These are phyloP conservation scores for Rhynchosporium agropyri DNA, from an alignment of 2,329 filamentous ascomycete species.

Conservation along the genomic window DNA sequence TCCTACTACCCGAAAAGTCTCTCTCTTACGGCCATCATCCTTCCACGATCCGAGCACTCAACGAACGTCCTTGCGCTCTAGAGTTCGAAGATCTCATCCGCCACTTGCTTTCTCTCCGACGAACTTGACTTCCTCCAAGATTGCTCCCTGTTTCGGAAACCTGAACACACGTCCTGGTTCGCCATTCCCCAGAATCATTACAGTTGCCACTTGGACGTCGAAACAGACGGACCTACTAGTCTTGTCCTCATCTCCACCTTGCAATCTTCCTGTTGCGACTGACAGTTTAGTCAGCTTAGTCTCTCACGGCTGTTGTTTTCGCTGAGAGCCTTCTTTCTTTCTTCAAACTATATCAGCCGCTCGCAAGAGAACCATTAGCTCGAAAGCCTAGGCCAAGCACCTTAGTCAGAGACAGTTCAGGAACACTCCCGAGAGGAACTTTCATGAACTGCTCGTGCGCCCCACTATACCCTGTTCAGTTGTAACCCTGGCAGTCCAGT, in stretches of 20 bases:
- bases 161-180: constrained; percentile 30
- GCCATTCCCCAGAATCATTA: constrained; percentile 26
- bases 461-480: constrained; percentile 36
- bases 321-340: constrained; percentile 34
- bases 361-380: constrained; percentile 33
- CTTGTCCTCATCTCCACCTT: constrained; percentile 28
- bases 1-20: not conserved
- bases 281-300: constrained; percentile 33
- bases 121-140: constrained; percentile 34
- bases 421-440: constrained; percentile 24
- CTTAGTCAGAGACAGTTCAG: constrained; percentile 33
- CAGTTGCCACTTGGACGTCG: constrained; percentile 35
- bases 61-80: constrained; percentile 32
- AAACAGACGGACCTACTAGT: constrained; percentile 37
- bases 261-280: constrained; percentile 30
- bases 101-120: constrained; percentile 22
- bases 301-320: constrained; percentile 25
- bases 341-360: constrained; percentile 30
- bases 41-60: constrained; percentile 29
- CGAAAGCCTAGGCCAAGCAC: constrained; percentile 19
- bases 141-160: constrained; percentile 40
- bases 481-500: constrained; percentile 27
- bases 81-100: constrained; percentile 30
- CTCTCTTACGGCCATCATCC: constrained; percentile 24
- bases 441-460: constrained; percentile 36